Evolutionary conservation across 129 eudicot species (phyloP).

Genomic region (Flaveria ramosissima): DNA sequence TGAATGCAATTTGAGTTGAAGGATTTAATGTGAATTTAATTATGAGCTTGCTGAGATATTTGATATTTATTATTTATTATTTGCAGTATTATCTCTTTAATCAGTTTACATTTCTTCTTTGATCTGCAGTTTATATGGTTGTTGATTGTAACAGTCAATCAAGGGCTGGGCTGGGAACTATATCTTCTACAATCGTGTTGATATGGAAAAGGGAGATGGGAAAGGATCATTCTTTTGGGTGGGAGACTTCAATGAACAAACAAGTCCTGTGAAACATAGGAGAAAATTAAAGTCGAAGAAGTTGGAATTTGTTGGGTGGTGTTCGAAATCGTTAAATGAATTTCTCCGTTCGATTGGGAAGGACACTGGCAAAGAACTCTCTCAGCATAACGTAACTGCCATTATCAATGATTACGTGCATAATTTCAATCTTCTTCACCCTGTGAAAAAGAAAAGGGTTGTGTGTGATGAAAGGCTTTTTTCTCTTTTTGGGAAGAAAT

Average conservation of each 20-base stretch:
- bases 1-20: neutral
- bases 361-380: slow-evolving; percentile 44
- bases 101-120: neutral
- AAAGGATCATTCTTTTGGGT: slow-evolving; percentile 51
- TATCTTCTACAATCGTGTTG: neutral
- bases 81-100: neutral
- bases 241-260: slow-evolving; percentile 39
- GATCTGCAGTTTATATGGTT: slow-evolving; percentile 1
- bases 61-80: neutral
- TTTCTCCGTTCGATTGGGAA: slow-evolving; percentile 74
- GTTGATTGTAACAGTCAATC: slow-evolving; percentile 14
- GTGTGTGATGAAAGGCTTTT: slow-evolving; percentile 66
- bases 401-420: slow-evolving; percentile 58
- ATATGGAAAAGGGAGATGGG: slow-evolving; percentile 45
- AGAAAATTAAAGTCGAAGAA: slow-evolving; percentile 49
- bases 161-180: slow-evolving; percentile 1
- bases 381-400: slow-evolving; percentile 58
- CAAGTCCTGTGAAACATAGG: slow-evolving; percentile 37
- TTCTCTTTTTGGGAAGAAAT: slow-evolving; percentile 69
- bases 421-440: slow-evolving; percentile 50
- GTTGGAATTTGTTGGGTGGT: slow-evolving; percentile 83
- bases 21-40: neutral
- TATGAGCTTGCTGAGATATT: neutral
- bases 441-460: slow-evolving; percentile 64
- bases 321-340: slow-evolving; percentile 69